Base-by-base conservation (phyloP, 1,139 yeast species). In the Hemisphaericaspora lyxosophila region DNA sequence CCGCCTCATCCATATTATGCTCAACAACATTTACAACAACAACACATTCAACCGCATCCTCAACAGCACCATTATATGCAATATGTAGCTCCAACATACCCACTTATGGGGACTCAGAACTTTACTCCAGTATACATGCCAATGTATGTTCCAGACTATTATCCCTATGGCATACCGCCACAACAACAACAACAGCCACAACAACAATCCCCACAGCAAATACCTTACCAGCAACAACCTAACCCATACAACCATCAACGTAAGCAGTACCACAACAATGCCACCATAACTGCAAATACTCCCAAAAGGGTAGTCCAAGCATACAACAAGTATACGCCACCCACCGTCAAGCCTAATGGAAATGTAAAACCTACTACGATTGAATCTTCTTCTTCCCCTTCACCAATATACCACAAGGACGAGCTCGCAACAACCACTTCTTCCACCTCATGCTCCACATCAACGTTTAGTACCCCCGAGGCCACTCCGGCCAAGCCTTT, bases 1-100 rank as follows among this genome's bases (percentile, higher is more conserved):
- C 48, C 45, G 47, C 48, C 49, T 35, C 33, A 43, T 39, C 47
- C 33, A 38, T 44, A 41, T 44, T 43, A 42, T 33, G 34, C 42
- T 28, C 41, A 51, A 32, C 33, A 39, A 35, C 53, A 45, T 22
- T 51, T 50, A 17, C 53, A 46, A 19, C 55, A 51, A 19, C 56
- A 49, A 28, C 51, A 48, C 35, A 47, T 46, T 15, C 53, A 48
- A 38, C 47, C 36, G 11, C 51, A 44, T 18, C 40, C 34, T 19
- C 59, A 55, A 28, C 62, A 56, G 33, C 59, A 54, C 48, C 46
- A 47, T 45, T 55, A 54, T 35, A 39, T 47, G 44, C 53, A 41
- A 42, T 47, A 45, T 47, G 46, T 43, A 33, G 36, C 34, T 32
- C 41, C 45, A 37, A 16, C 36, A 23, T 42, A 48, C 40, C 44